phyloP scores from a whole-genome alignment of 768 basidiomycete genomes.

The Russula ochroleuca region DNA sequence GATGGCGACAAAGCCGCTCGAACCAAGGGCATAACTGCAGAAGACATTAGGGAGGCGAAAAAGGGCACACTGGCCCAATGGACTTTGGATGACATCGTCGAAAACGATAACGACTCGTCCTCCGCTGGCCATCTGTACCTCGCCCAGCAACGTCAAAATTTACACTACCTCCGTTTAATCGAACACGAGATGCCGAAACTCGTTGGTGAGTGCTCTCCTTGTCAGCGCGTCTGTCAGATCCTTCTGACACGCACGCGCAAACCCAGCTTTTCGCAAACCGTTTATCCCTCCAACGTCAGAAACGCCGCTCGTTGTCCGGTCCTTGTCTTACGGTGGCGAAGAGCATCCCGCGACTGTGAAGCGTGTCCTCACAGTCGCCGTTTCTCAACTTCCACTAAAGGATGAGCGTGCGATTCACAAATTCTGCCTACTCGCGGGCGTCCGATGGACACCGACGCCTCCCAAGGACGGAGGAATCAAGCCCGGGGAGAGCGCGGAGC shows the following conservation, averaged over 20 bases:
- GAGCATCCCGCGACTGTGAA: slow-evolving; percentile 67
- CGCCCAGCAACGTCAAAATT: slow-evolving; percentile 64
- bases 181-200: slow-evolving; percentile 87
- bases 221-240: background rate
- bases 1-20: slow-evolving; percentile 18
- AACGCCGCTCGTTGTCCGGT: slow-evolving; percentile 64
- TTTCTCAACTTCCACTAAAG: slow-evolving; percentile 66
- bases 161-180: slow-evolving; percentile 79
- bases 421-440: slow-evolving; percentile 83
- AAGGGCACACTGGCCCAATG: slow-evolving; percentile 12
- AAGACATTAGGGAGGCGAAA: slow-evolving; percentile 11
- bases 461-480: slow-evolving; percentile 64
- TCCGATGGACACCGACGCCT: slow-evolving; percentile 76
- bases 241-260: slow-evolving; percentile 1
- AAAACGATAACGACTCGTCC: slow-evolving; percentile 60
- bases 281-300: slow-evolving; percentile 62
- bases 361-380: slow-evolving; percentile 67
- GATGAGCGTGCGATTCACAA: slow-evolving; percentile 68
- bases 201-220: slow-evolving; percentile 52
- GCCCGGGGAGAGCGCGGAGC: slow-evolving; percentile 44
- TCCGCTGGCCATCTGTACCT: slow-evolving; percentile 68
- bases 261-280: slow-evolving; percentile 74
- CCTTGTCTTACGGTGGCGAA: slow-evolving; percentile 74
- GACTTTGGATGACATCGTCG: slow-evolving; percentile 34
- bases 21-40: slow-evolving; percentile 28